Base-by-base conservation (phyloP, 768 basidiomycete genomes). In the Chalciporus pseudorubinellus region DNA sequence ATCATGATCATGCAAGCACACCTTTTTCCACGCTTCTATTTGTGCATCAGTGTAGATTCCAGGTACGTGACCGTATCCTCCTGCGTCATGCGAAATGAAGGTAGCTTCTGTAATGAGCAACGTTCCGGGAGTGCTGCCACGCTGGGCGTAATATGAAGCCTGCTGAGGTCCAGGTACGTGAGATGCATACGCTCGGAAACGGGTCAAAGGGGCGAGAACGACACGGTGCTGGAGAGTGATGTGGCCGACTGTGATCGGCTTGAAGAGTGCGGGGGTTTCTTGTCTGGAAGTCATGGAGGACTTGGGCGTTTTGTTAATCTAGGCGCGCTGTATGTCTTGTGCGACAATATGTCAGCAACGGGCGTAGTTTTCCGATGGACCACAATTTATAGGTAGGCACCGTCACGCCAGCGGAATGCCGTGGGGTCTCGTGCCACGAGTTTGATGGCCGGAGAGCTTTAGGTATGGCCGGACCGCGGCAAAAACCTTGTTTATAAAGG, bases 161-260 rank as follows among this genome's bases (percentile, higher is more conserved):
- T 69, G 67, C 6, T 75, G 45, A 12, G 67, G 69, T 4, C 70
- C 66, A 9, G 65, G 74, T 4, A 74, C 69, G 47, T 74, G 72
- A 6, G 53, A 45, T 8, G 57, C 56, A 39, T 68, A 62, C 2
- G 74, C 76, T 36, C 77, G 70, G 64, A 52, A 8, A 4, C 82
- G 75, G 0, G 82, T 83, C 18, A 79, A 56, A 4, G 82, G 83
- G 0, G 81, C 75, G 39, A 81, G 71, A 1, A 78, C 77, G 46
- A 84, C 66, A 2, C 82, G 73, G 59, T 84, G 82, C 43, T 69
- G 47, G 14, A 81, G 70, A 3, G 59, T 50, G 18, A 75, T 33
- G 1, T 56, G 51, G 29, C 80, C 81, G 19, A 83, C 67, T 42
- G 61, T 58, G 50, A 74, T 71, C 9, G 79, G 75, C 22, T 70